Evolutionary conservation across 805 yeast species (phyloP), one percentile per base, ranked within the genome.

Genomic region (Saccharomycopsis oosterbeekiorum): DNA sequence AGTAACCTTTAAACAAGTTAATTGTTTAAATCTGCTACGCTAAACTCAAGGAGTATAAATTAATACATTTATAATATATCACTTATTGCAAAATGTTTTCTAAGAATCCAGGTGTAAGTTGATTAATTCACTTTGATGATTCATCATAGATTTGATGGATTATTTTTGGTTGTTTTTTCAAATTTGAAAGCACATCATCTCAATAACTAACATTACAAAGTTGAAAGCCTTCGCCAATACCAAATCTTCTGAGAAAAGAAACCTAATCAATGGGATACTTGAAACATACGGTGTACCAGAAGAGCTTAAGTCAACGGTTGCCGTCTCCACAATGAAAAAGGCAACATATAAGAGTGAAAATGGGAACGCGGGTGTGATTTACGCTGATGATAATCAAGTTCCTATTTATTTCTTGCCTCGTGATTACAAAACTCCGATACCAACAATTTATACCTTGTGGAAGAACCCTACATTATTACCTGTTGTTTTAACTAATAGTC

Each of bases 361-460:
- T 51, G 83, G 78, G 0, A 64, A 70, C n/a, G 74, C 74, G 61
- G 96, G 96, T 0, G 75, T 81, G 0, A 75, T 91, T 0, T 90
- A 82, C 70, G 82, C 84, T 17, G 86, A 86, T 66, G 82, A 79
- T 0, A 75, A 80, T 8, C 85, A 82, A 57, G 76, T 79, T 3
- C 97, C 97, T 0, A 69, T 86, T 0, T 90, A 93, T 88, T 82
- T 91, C 71, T 79, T 82, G 60, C 71, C 80, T 1, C 76, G 84
- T 62, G 86, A 84, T 69, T 76, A 79, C 1, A 76, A 73, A 21
- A 68, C 78, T 24, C 53, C 34, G 10, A 75, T 83, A 58, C 98
- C 99, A 0, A 82, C 97, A 0, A 74, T 89, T 1, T 88, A 78
- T 68, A 83, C 89, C 0, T 71, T 86, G 50, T 89, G 96, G 94